Conservation (phyloP, 2,329 filamentous ascomycete species). For the Fusarium longipes region DNA sequence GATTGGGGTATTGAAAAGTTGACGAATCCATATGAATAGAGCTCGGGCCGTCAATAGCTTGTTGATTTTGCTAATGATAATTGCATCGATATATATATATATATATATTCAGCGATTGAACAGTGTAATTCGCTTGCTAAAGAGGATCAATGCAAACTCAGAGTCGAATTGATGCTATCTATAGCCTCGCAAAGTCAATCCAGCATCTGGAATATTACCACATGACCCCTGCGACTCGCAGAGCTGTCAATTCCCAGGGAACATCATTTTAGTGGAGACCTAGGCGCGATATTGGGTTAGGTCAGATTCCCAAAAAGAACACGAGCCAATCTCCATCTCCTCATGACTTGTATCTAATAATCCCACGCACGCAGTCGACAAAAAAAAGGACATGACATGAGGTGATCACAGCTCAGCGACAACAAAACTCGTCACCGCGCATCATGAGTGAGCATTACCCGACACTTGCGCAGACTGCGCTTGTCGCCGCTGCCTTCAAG, state of each 20-base stretch:
- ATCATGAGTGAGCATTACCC: constrained; percentile 85
- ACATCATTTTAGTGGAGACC: constrained; percentile 25
- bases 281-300: background rate
- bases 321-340: constrained; percentile 37
- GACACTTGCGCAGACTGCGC: constrained; percentile 86
- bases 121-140: background rate
- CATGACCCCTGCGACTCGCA: background rate
- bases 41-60: constrained; percentile 34
- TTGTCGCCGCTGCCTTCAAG: constrained; percentile 90
- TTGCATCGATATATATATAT: constrained; percentile 17
- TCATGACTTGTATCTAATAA: constrained; percentile 32
- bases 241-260: constrained; percentile 18
- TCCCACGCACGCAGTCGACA: background rate
- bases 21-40: constrained; percentile 21
- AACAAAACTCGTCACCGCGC: constrained; percentile 24
- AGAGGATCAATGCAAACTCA: background rate
- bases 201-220: background rate
- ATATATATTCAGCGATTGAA: background rate
- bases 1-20: constrained; percentile 7
- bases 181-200: background rate
- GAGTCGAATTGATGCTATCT: background rate
- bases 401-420: constrained; percentile 28
- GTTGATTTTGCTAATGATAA: background rate
- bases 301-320: constrained; percentile 22
- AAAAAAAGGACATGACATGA: constrained; percentile 40